These are phyloP conservation scores for Mortierella sp. DNA, from an alignment of 371 early-diverging fungal genomes.

Conservation along the genomic window DNA sequence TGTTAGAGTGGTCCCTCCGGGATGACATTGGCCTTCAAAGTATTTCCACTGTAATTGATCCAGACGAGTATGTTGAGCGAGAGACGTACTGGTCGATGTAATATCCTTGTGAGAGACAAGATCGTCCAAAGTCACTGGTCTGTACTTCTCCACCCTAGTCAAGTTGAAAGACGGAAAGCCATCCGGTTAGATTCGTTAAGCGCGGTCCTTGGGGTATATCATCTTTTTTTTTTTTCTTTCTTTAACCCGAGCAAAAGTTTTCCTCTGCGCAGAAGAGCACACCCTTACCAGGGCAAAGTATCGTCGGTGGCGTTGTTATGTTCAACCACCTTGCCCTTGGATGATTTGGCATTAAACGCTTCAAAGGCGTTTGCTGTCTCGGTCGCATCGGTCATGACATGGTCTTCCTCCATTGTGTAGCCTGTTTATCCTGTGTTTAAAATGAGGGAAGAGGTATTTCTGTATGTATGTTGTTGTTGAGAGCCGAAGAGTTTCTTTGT, in stretches of 20 bases:
- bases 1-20: background rate
- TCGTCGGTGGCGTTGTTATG: conserved; percentile 40
- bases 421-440: background rate
- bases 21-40: background rate
- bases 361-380: conserved; percentile 30
- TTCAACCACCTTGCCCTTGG: conserved; percentile 59
- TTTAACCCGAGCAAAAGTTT: background rate
- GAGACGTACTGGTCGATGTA: conserved; percentile 81
- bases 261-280: background rate
- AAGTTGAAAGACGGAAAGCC: background rate
- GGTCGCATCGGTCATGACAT: conserved; percentile 46
- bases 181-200: background rate
- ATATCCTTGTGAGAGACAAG: conserved; percentile 95
- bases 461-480: background rate
- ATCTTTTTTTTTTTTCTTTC: background rate
- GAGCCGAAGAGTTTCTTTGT: background rate
- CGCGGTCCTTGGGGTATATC: background rate
- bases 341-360: conserved; percentile 31
- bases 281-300: conserved; percentile 64
- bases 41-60: background rate
- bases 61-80: background rate
- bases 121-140: conserved; percentile 87
- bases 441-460: background rate
- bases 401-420: conserved; percentile 48
- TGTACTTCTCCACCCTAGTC: conserved; percentile 95